These are phyloP conservation scores for Paradendryphiella salina DNA, from an alignment of 2,329 filamentous ascomycete species.

Conservation along the genomic window DNA sequence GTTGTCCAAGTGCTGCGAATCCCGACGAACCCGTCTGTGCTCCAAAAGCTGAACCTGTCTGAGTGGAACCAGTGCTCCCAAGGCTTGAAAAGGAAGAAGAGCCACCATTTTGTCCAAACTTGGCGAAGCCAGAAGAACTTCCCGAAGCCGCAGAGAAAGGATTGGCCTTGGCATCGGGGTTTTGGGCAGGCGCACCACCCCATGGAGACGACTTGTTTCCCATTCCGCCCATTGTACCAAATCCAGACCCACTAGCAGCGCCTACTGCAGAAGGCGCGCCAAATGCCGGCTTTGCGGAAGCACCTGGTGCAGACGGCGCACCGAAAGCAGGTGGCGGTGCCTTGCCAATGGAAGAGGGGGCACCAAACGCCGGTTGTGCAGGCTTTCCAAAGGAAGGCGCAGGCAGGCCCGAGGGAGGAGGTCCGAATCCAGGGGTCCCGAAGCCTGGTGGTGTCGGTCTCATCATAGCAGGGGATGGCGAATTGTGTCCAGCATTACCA, in stretches of 20 bases:
- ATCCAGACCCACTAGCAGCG: constrained; percentile 32
- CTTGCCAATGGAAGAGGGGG: constrained; percentile 17
- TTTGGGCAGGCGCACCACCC: constrained; percentile 28
- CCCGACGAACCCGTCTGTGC: constrained; percentile 20
- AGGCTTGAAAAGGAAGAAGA: constrained; percentile 25
- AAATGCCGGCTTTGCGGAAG: constrained; percentile 30
- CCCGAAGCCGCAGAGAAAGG: constrained; percentile 41
- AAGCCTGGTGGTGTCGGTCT: constrained; percentile 28
- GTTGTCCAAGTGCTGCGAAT: constrained; percentile 38
- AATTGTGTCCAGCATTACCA: constrained; percentile 11
- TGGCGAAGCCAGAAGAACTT: constrained; percentile 38
- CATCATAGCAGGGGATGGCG: constrained; percentile 15
- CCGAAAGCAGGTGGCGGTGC: constrained; percentile 28
- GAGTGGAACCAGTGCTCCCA: constrained; percentile 8
- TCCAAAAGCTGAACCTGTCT: constrained; percentile 31
- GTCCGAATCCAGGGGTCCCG: constrained; percentile 22
- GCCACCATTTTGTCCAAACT: constrained; percentile 29
- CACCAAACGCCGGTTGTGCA: constrained; percentile 28
- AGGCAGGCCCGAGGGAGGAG: constrained; percentile 23
- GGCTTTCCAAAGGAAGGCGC: constrained; percentile 20
- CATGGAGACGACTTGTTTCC: constrained; percentile 27
- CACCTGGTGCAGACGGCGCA: constrained; percentile 18
- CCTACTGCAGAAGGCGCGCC: constrained; percentile 29
- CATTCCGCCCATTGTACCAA: constrained; percentile 29
- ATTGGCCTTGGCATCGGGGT: constrained; percentile 30